Conservation (phyloP, 2,329 filamentous ascomycete species). For the Fusarium goolgardi region DNA sequence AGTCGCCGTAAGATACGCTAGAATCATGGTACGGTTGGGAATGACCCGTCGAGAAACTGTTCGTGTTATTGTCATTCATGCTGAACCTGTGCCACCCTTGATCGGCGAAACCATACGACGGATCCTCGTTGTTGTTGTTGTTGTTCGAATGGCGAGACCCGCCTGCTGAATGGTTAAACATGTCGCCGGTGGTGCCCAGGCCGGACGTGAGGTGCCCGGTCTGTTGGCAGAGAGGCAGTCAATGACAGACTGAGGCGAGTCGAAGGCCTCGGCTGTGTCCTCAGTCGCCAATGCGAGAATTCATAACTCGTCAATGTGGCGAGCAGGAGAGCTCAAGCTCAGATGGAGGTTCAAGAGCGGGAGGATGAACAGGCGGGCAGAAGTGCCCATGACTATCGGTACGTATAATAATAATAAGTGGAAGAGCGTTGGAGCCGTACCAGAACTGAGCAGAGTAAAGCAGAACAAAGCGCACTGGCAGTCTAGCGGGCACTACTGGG, state of each 20-base stretch:
- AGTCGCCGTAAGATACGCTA: conserved; percentile 45
- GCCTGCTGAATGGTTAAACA: conserved; percentile 53
- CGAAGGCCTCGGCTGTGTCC: conserved; percentile 53
- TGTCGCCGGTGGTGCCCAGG: conserved; percentile 51
- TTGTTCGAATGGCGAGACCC: conserved; percentile 48
- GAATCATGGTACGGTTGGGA: conserved; percentile 45
- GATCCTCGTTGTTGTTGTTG: conserved; percentile 39
- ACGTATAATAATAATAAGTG: conserved; percentile 47
- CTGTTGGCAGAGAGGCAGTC: conserved; percentile 51
- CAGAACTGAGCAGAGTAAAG: conserved; percentile 33
- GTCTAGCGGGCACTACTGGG: conserved; percentile 26
- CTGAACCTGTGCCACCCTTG: conserved; percentile 51
- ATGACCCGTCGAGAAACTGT: conserved; percentile 39
- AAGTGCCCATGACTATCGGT: conserved; percentile 53
- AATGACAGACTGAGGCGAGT: conserved; percentile 54
- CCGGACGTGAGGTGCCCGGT: conserved; percentile 50
- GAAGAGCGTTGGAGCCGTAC: conserved; percentile 24
- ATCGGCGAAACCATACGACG: conserved; percentile 49
- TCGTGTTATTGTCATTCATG: conserved; percentile 39
- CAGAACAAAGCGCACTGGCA: conserved; percentile 29
- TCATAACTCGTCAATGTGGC: conserved; percentile 54
- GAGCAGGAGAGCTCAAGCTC: conserved; percentile 50
- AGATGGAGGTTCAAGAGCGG: conserved; percentile 50
- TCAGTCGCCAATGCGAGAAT: conserved; percentile 52
- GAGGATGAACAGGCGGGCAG: conserved; percentile 50